A percentile compares a stretch with the other conserved stretches of the same genome.
Conservation (phyloP, 345 rosid genomes). For the Hirschfeldia incana region DNA sequence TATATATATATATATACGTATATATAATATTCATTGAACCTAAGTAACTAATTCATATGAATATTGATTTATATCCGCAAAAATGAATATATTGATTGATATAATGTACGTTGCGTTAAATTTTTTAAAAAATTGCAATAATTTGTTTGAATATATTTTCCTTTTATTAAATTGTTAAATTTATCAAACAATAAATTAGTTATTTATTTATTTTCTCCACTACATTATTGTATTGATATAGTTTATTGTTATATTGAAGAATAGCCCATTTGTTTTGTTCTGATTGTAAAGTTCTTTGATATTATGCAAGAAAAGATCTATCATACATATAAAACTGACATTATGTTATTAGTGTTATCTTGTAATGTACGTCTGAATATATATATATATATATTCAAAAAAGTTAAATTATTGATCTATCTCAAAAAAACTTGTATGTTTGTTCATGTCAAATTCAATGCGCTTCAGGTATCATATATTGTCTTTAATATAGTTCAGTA, state of each 20-base stretch:
- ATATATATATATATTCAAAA: neutral
- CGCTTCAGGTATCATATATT: neutral
- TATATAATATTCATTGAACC: neutral
- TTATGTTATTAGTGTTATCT: neutral
- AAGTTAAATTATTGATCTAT: neutral
- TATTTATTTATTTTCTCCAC: neutral
- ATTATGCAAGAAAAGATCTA: neutral
- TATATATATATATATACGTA: too few species aligned
- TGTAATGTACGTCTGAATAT: neutral
- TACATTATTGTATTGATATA: neutral
- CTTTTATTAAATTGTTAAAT: neutral
- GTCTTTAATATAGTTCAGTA: neutral
- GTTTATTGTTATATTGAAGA: neutral
- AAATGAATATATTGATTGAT: neutral
- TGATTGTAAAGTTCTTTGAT: neutral
- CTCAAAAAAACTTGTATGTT: neutral
- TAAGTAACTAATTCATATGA: neutral
- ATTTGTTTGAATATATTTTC: neutral
- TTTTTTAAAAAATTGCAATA: neutral
- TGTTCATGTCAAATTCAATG: neutral
- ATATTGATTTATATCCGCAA: neutral
- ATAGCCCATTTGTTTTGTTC: neutral
- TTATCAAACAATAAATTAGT: neutral
- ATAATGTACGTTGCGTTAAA: neutral
- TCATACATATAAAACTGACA: conserved; percentile 3